phyloP scores from a whole-genome alignment of 2,329 filamentous ascomycete genomes.

The Colletotrichum siamense region DNA sequence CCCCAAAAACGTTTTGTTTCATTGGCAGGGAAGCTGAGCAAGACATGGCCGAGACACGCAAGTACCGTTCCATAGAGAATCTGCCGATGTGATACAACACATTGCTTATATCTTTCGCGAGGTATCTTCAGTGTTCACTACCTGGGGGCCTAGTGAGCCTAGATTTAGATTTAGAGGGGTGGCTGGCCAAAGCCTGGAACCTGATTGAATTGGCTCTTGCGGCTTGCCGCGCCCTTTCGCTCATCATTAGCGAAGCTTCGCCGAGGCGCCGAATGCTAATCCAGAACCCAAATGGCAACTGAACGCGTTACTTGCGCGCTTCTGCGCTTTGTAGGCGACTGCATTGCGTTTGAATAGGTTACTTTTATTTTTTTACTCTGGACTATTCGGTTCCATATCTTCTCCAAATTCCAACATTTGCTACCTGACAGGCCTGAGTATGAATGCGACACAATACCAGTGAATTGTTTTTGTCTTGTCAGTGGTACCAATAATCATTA shows the following conservation, averaged over 20 bases:
- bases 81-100: neutral
- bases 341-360: neutral
- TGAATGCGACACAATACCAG: neutral
- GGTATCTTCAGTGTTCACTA: neutral
- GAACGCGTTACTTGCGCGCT: neutral
- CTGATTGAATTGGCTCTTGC: neutral
- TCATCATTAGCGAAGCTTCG: neutral
- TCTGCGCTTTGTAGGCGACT: neutral
- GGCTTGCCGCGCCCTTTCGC: neutral
- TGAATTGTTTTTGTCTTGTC: neutral
- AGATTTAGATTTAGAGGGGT: neutral
- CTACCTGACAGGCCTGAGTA: neutral
- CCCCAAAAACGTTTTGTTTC: neutral
- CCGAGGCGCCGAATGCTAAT: neutral
- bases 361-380: neutral
- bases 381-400: neutral
- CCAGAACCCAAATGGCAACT: neutral
- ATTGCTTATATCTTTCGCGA: neutral
- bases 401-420: neutral
- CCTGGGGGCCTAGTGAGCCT: neutral
- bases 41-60: neutral
- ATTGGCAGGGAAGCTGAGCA: neutral
- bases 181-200: neutral
- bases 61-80: neutral
- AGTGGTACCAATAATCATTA: neutral